Evolutionary conservation across 2,329 filamentous ascomycete species (phyloP).

Genomic region (Curvularia spicifera): DNA sequence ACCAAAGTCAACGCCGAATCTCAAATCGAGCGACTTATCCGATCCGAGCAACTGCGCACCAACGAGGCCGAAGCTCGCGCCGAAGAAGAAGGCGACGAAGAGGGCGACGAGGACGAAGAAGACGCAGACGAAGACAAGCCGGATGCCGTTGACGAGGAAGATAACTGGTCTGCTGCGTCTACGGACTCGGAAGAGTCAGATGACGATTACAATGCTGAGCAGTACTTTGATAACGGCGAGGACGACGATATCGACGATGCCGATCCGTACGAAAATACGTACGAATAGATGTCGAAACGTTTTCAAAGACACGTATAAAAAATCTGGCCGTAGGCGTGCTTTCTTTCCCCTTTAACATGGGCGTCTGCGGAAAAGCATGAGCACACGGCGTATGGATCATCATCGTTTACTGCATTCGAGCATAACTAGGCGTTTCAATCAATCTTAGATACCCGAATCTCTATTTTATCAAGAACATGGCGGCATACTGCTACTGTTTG

Average conservation of each 20-base stretch:
- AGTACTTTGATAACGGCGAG: slow-evolving; percentile 60
- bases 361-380: background rate
- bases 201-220: slow-evolving; percentile 68
- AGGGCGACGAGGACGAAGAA: slow-evolving; percentile 56
- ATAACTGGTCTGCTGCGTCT: slow-evolving; percentile 59
- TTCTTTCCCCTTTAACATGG: background rate
- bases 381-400: background rate
- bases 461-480: background rate
- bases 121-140: slow-evolving; percentile 58
- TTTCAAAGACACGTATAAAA: background rate
- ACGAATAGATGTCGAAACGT: slow-evolving; percentile 30
- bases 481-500: background rate
- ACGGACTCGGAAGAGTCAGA: slow-evolving; percentile 69
- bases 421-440: slow-evolving; percentile 21
- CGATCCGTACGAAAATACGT: slow-evolving; percentile 46
- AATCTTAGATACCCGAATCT: slow-evolving; percentile 27
- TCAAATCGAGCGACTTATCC: slow-evolving; percentile 49
- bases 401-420: background rate
- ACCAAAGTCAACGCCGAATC: slow-evolving; percentile 41
- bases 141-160: slow-evolving; percentile 64
- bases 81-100: slow-evolving; percentile 49
- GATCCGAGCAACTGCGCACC: slow-evolving; percentile 53
- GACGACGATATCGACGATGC: slow-evolving; percentile 55
- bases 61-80: slow-evolving; percentile 56
- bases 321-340: background rate